Evolutionary conservation across 106 monocot species (phyloP).

Genomic region (Xerophyta viscosa): DNA sequence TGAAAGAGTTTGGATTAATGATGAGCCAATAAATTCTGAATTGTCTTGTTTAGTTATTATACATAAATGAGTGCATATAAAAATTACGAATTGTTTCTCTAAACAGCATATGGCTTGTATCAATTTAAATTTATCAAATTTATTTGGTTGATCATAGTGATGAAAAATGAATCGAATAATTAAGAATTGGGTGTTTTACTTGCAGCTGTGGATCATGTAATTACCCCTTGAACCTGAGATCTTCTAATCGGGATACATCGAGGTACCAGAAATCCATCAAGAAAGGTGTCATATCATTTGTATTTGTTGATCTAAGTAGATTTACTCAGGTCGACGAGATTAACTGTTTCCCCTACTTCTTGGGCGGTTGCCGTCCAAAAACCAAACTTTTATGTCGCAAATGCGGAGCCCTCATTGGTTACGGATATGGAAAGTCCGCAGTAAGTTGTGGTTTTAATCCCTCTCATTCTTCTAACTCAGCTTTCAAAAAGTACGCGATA

Average conservation of each 20-base stretch:
- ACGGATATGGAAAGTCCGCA: constrained; percentile 25
- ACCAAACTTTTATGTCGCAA: constrained; percentile 68
- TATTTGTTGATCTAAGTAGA: constrained; percentile 48
- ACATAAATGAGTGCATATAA: no score
- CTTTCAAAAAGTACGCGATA: constrained; percentile 38
- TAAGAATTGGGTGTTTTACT: constrained; percentile 4
- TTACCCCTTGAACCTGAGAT: constrained; percentile 55
- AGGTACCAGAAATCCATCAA: constrained; percentile 38
- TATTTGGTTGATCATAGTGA: background rate
- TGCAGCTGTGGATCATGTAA: constrained; percentile 58
- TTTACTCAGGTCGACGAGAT: constrained; percentile 63
- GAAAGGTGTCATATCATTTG: constrained; percentile 48
- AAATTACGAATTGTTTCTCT: no score
- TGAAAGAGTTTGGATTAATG: no score
- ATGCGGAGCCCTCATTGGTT: constrained; percentile 40
- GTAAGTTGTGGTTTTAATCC: constrained; percentile 37
- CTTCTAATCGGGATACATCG: constrained; percentile 43
- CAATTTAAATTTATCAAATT: background rate
- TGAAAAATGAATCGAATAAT: no score
- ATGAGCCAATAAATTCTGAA: no score
- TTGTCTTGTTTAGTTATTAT: no score
- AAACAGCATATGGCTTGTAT: no score
- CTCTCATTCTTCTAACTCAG: constrained; percentile 13
- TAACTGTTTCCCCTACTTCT: constrained; percentile 35
- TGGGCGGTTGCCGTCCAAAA: constrained; percentile 32